These are phyloP conservation scores for Avicennia marina DNA, from an alignment of 257 asterid species.

Conservation along the genomic window DNA sequence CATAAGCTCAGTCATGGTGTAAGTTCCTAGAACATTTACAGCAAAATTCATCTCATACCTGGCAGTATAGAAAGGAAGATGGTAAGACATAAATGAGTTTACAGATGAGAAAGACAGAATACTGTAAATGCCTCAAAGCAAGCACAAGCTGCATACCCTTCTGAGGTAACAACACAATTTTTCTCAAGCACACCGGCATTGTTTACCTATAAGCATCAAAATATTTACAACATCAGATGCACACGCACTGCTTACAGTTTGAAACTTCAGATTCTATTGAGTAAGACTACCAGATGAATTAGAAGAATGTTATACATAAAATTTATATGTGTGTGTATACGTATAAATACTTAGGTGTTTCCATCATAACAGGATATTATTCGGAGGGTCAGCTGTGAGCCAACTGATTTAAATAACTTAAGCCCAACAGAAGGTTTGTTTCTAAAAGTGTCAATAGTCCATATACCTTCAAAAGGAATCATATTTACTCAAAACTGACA, in stretches of 20 bases:
- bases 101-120: neutral
- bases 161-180: conserved; percentile 48
- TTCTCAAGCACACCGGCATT: conserved; percentile 90
- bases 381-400: neutral
- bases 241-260: neutral
- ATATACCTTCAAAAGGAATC: neutral
- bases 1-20: conserved; percentile 70
- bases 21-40: conserved; percentile 84
- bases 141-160: conserved; percentile 62
- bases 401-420: neutral
- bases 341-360: neutral
- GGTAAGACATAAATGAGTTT: neutral
- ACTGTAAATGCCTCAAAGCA: neutral
- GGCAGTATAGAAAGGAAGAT: neutral
- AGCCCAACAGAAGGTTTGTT: neutral
- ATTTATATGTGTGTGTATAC: no score
- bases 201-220: conserved; percentile 56
- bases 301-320: neutral
- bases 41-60: conserved; percentile 88
- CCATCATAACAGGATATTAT: neutral
- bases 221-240: neutral
- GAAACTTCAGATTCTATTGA: neutral
- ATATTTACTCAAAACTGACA: neutral
- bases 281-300: neutral
- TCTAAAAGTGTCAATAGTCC: neutral